Conservation (phyloP, 73 alveolate species). For the Tetrahymena thermophila region DNA sequence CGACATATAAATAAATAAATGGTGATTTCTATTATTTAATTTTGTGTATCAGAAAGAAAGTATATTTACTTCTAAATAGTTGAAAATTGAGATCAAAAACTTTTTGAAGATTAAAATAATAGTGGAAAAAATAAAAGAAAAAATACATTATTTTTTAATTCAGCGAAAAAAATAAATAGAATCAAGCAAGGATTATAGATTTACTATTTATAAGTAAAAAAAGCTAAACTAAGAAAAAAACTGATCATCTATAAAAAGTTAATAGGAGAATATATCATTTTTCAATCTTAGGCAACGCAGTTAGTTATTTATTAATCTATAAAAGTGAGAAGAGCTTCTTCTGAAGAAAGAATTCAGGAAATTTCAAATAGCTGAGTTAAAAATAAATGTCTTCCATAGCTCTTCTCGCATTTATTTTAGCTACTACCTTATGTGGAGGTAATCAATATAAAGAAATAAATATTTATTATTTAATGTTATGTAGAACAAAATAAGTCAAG, state of each 20-base stretch:
- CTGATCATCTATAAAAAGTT: background rate
- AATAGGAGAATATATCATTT: background rate
- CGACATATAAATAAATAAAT: background rate
- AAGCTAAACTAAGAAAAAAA: background rate
- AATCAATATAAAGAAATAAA: background rate
- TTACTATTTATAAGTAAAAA: background rate
- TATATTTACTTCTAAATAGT: background rate
- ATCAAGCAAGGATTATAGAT: background rate
- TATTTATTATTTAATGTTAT: too few species aligned
- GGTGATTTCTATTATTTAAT: background rate
- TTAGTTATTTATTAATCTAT: background rate
- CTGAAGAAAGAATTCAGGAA: background rate
- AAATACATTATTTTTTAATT: background rate
- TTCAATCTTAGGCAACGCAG: background rate
- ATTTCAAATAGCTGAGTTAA: background rate
- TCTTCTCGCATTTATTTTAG: background rate
- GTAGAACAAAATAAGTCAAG: background rate
- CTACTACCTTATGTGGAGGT: background rate
- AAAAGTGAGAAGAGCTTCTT: background rate
- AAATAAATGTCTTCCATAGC: background rate
- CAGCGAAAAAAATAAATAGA: background rate
- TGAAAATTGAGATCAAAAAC: background rate
- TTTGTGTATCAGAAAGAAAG: background rate
- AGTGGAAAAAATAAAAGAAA: background rate
- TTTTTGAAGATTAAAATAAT: background rate